These are phyloP conservation scores for Aaosphaeria pasadenensis DNA, from an alignment of 2,329 filamentous ascomycete species.

Conservation along the genomic window DNA sequence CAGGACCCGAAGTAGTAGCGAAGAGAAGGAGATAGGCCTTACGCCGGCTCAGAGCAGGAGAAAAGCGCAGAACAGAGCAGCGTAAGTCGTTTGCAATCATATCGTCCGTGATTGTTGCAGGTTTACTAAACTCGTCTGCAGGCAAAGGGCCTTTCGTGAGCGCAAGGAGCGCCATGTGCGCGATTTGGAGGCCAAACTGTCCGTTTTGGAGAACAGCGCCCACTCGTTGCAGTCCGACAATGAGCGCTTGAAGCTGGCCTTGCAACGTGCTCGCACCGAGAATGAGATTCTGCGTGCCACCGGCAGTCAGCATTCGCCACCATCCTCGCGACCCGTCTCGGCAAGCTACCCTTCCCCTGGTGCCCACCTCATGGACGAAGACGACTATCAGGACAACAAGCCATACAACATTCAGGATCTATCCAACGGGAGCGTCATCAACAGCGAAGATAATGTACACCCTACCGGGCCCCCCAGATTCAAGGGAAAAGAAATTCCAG, in stretches of 20 bases:
- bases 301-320: constrained; percentile 45
- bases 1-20: constrained; percentile 43
- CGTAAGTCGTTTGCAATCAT: constrained; percentile 50
- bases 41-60: constrained; percentile 53
- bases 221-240: constrained; percentile 76
- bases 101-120: background rate
- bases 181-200: constrained; percentile 85
- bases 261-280: constrained; percentile 82
- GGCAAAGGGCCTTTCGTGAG: constrained; percentile 93
- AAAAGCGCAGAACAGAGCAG: constrained; percentile 70
- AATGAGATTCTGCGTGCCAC: constrained; percentile 91
- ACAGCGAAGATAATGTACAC: constrained; percentile 26
- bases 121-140: constrained; percentile 34
- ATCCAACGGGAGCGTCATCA: constrained; percentile 27
- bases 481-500: constrained; percentile 27
- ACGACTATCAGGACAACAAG: constrained; percentile 15
- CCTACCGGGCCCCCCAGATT: constrained; percentile 14
- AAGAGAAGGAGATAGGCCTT: constrained; percentile 43
- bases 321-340: constrained; percentile 39
- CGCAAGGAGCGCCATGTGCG: constrained; percentile 93
- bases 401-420: constrained; percentile 28
- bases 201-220: constrained; percentile 70
- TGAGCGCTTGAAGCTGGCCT: constrained; percentile 76
- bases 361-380: constrained; percentile 20
- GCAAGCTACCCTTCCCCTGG: constrained; percentile 39